Evolutionary conservation across 768 basidiomycete species (phyloP).

Genomic region (Glaciozyma martinii): DNA sequence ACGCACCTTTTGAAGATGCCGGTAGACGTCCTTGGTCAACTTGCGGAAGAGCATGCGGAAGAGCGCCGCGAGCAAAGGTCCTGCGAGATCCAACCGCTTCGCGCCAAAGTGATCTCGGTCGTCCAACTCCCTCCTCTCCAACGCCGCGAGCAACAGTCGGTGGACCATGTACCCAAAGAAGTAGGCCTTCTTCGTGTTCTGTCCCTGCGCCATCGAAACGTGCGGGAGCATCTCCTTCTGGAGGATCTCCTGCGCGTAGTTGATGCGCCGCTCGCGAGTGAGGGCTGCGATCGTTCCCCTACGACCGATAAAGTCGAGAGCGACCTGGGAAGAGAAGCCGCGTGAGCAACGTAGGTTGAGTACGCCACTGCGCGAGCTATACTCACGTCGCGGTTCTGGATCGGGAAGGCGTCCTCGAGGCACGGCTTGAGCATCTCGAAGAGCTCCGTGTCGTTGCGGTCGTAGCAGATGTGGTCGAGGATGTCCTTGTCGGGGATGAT

Average conservation of each 20-base stretch:
- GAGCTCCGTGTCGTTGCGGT: constrained; percentile 90
- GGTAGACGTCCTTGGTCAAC: constrained; percentile 91
- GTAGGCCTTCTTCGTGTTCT: constrained; percentile 96
- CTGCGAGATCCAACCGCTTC: constrained; percentile 91
- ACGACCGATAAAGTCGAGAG: constrained; percentile 95
- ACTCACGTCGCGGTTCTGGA: constrained; percentile 84
- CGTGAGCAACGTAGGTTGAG: background rate
- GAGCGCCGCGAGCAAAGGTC: constrained; percentile 87
- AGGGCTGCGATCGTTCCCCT: constrained; percentile 91
- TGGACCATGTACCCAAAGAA: constrained; percentile 99
- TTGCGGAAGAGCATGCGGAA: constrained; percentile 98
- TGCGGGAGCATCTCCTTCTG: constrained; percentile 99
- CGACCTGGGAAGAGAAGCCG: constrained; percentile 43
- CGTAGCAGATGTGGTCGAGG: constrained; percentile 95
- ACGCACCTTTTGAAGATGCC: constrained; percentile 86
- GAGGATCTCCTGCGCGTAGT: constrained; percentile 93
- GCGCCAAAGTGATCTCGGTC: constrained; percentile 99
- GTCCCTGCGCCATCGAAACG: constrained; percentile 89
- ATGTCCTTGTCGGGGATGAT: constrained; percentile 97
- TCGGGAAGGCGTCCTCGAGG: constrained; percentile 96
- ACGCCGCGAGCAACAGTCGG: constrained; percentile 79
- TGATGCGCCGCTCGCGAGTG: constrained; percentile 80
- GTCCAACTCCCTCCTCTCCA: constrained; percentile 90
- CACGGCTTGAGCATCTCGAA: constrained; percentile 97
- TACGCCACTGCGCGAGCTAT: background rate